Evolutionary conservation across 225 moss, liverwort and hornwort genomes (phyloP).

Genomic region (Takakia lepidozioides): DNA sequence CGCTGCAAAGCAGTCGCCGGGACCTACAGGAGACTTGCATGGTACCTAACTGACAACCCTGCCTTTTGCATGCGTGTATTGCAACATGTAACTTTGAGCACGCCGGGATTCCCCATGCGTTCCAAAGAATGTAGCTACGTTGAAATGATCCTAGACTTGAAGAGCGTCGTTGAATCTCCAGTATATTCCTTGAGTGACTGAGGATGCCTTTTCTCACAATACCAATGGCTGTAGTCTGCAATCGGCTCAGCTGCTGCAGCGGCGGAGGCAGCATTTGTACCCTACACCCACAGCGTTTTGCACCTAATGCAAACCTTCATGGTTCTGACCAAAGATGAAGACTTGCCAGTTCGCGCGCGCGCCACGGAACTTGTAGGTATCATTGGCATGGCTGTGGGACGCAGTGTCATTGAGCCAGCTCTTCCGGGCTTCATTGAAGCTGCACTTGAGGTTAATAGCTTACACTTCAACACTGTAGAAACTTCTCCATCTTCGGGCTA

Average conservation of each 20-base stretch:
- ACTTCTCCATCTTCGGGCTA: too few species aligned
- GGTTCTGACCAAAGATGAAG: conserved; percentile 86
- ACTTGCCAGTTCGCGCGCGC: conserved; percentile 76
- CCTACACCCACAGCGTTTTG: conserved; percentile 77
- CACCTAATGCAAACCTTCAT: conserved; percentile 83
- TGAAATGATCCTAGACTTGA: too few species aligned
- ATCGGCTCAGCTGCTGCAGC: conserved; percentile 99
- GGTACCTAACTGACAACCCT: conserved; percentile 32
- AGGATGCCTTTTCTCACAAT: not conserved
- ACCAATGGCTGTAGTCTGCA: conserved; percentile 56
- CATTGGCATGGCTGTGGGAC: conserved; percentile 84
- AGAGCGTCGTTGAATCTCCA: not conserved
- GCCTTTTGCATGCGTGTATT: too few species aligned
- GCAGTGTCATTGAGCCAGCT: conserved; percentile 64
- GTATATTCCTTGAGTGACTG: not conserved
- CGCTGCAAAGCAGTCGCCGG: conserved; percentile 84
- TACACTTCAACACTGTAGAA: not conserved
- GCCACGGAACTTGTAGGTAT: conserved; percentile 97
- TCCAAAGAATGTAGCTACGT: too few species aligned
- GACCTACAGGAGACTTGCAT: conserved; percentile 99
- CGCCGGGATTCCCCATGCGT: not conserved
- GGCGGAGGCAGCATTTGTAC: conserved; percentile 76
- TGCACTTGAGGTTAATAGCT: conserved; percentile 59
- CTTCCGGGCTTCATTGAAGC: conserved; percentile 95
- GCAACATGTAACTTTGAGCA: not conserved